A percentile compares a stretch with the other conserved stretches of the same genome.
These are phyloP conservation scores for Candida mesenterica DNA, from an alignment of 1,139 yeast species.

Conservation along the genomic window DNA sequence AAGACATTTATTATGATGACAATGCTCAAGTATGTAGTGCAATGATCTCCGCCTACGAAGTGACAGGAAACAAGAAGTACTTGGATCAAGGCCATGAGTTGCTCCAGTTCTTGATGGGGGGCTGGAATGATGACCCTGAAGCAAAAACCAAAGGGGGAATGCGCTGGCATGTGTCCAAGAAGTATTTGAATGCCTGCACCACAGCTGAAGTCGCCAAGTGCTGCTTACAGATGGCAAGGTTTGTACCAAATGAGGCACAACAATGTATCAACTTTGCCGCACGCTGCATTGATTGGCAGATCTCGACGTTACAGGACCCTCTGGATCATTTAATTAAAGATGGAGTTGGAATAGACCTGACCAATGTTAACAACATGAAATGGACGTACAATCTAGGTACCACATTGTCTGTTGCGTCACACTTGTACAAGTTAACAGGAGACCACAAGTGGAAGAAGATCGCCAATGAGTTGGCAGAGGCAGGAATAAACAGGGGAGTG, in stretches of 20 bases:
- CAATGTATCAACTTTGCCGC: constrained; percentile 52
- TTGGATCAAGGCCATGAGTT: constrained; percentile 60
- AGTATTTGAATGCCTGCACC: constrained; percentile 63
- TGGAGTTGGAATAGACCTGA: constrained; percentile 55
- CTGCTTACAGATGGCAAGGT: constrained; percentile 56
- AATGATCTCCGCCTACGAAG: constrained; percentile 66
- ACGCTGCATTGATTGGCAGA: constrained; percentile 55
- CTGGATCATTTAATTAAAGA: constrained; percentile 59
- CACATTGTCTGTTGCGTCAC: constrained; percentile 54
- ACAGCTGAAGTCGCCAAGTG: constrained; percentile 73
- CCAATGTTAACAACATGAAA: constrained; percentile 49
- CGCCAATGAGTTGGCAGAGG: constrained; percentile 60
- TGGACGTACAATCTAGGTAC: constrained; percentile 75
- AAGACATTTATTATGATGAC: constrained; percentile 71
- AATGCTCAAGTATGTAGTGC: constrained; percentile 76
- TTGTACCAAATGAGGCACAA: constrained; percentile 46
- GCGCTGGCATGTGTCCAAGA: constrained; percentile 63
- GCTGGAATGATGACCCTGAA: constrained; percentile 51
- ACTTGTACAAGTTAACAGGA: constrained; percentile 51
- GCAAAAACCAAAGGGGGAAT: constrained; percentile 56
- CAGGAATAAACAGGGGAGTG: constrained; percentile 55
- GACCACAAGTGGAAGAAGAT: constrained; percentile 55
- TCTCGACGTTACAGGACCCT: constrained; percentile 51
- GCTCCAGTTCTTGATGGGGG: constrained; percentile 64
- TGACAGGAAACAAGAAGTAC: constrained; percentile 53